phyloP scores from a whole-genome alignment of 345 rosid genomes.

The Lenwebbia sp. region DNA sequence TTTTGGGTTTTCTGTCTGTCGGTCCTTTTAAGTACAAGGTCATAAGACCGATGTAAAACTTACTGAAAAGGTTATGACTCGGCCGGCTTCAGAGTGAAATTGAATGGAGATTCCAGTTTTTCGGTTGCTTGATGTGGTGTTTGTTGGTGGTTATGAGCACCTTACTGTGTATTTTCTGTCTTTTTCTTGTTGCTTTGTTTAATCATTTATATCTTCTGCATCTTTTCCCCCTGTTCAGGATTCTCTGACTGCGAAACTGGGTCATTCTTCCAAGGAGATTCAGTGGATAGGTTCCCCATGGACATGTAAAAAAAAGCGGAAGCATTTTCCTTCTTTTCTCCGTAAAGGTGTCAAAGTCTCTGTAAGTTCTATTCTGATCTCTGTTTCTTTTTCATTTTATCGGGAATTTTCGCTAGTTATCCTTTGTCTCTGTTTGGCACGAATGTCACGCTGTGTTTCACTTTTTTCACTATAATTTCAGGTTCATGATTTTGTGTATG shows the following conservation, averaged over 20 bases:
- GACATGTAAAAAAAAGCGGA: slow-evolving; percentile 46
- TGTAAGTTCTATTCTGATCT: slow-evolving; percentile 25
- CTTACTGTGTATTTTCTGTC: not conserved
- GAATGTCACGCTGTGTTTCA: not conserved
- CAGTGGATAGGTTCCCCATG: slow-evolving; percentile 63
- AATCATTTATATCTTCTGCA: not conserved
- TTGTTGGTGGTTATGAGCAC: not conserved
- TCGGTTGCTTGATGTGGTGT: not conserved
- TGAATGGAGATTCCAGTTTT: not conserved
- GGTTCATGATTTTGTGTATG: slow-evolving; percentile 67
- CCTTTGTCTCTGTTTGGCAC: not conserved
- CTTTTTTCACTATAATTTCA: slow-evolving; percentile 7
- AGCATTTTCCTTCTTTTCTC: slow-evolving; percentile 52
- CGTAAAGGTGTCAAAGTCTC: slow-evolving; percentile 57
- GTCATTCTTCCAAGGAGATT: slow-evolving; percentile 11
- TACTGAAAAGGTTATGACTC: not conserved
- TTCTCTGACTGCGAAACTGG: slow-evolving; percentile 12
- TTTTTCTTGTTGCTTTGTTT: not conserved
- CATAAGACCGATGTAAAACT: not conserved
- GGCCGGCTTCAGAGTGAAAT: not conserved
- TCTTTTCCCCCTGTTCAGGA: slow-evolving; percentile 9
- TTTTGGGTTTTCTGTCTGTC: not conserved
- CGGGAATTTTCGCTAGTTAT: not conserved
- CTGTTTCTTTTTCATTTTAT: not conserved
- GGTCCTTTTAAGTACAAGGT: not conserved